Evolutionary conservation across 306 rosid genomes (phyloP).

Genomic region (Ormosia emarginata): DNA sequence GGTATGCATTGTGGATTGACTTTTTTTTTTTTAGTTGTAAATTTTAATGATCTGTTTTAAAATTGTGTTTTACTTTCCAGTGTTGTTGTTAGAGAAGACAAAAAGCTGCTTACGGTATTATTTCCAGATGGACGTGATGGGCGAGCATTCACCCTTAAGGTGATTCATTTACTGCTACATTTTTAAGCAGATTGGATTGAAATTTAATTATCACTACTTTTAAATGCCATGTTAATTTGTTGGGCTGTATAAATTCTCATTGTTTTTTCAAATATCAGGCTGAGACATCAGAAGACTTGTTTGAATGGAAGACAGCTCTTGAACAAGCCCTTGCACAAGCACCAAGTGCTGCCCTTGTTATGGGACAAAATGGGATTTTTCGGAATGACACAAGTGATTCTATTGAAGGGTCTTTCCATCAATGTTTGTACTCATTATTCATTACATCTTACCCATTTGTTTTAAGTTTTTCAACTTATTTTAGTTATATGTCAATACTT

Average conservation of each 20-base stretch:
- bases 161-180: conserved; percentile 31
- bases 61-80: conserved; percentile 48
- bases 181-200: background rate
- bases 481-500: background rate
- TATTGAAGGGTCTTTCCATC: conserved; percentile 88
- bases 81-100: conserved; percentile 99
- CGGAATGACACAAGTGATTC: conserved; percentile 77
- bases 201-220: background rate
- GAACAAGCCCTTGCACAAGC: conserved; percentile 99
- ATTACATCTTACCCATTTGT: conserved; percentile 10
- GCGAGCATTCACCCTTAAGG: conserved; percentile 98
- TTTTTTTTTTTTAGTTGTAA: background rate
- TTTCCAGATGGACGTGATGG: conserved; percentile 99
- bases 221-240: background rate
- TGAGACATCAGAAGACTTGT: conserved; percentile 91
- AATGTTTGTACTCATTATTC: conserved; percentile 57
- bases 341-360: conserved; percentile 98
- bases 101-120: conserved; percentile 89
- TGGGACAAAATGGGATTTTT: conserved; percentile 97
- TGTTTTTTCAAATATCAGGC: conserved; percentile 53
- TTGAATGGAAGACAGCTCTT: conserved; percentile 96
- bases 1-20: conserved; percentile 46
- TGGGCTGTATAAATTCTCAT: background rate
- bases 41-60: conserved; percentile 18
- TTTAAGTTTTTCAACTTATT: conserved; percentile 20